Base-by-base conservation (phyloP, 768 basidiomycete genomes). In the Sarcodon sp. region DNA sequence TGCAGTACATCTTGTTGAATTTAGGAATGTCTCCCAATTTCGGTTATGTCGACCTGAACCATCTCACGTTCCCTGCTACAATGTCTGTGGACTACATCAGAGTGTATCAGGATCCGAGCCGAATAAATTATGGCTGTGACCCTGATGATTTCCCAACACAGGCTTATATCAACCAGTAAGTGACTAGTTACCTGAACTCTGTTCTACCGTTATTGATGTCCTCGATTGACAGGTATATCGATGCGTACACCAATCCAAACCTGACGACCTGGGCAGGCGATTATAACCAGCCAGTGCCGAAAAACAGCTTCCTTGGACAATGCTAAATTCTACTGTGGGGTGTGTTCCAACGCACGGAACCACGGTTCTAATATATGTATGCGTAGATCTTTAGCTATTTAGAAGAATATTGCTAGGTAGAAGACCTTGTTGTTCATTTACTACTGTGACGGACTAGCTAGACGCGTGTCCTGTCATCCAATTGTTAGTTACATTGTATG, bases 61-160 rank as follows among this genome's bases (percentile, higher is more conserved):
- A 79, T 49, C 60, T 83, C 16, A 61, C 58, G 18, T 80, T 79
- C 59, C 64, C 64, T 4, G 63, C 80, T n/a, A 66, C 61, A 13
- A 81, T 92, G 83, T 67, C 67, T 47, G 66, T 92, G 45, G 91
- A 94, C 58, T 93, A 79, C 50, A 78, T 93, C 49, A 76, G 91
- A 1, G 84, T 94, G 10, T 85, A 83, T 55, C 83, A 83, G 54
- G 65, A 66, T 21, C 61, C 67, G 46, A 61, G 65, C 49, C 54
- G 60, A 8, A 63, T 68, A 53, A 79, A 79, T 52, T 64, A 78
- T 35, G 78, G 81, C 11, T 83, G 80, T 53, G 84, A 90, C 56
- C 87, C 90, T 4, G 55, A 63, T 8, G 71, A 76, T 11, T 80
- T 73, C 61, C 90, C 92, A 0, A 96, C 92, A 0, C 60, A 68